Base-by-base conservation (phyloP, 1,139 yeast species). In the Blastobotrys buckinghamii region DNA sequence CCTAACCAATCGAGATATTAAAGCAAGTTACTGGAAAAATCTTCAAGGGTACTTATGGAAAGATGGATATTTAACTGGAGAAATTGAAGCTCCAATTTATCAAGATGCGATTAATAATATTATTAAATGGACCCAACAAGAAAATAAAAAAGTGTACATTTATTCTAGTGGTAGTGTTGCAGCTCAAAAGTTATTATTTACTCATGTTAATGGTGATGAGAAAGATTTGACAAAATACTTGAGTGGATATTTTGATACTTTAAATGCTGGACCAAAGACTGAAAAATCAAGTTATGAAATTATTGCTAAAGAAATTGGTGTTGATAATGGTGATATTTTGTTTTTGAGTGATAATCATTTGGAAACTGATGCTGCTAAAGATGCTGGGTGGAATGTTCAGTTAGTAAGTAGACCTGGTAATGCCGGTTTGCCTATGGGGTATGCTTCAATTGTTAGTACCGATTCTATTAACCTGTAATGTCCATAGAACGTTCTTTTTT, bases 141-240 rank as follows among this genome's bases (percentile, higher is more conserved):
- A 6, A 24, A 22, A 34, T 22, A 48, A 12, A 29, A 59, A 1
- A 55, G 71, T 87, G 0, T 86, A 75, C 62, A 88, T 90, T 17
- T 90, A 90, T 66, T 88, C 97, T 0, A 85, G 95, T n/a, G 97
- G 97, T 0, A 83, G 94, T 45, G 79, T 90, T 32, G 77, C 80
- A 50, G 97, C 97, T 0, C 97, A 90, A 60, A 82, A 82, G 54
- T 69, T 89, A 52, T 70, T 90, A 50, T 87, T 90, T 61, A 74
- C 74, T 0, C 77, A 86, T 62, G 90, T 85, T 6, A 59, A 58
- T 5, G 59, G 62, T 33, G 50, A 48, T 2, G 55, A 61, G 12
- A 58, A 66, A 17, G 84, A 85, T 63, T 65, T 88, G 61, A 84
- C 79, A 46, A 64, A 67, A 1, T 61, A 64, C 27, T 63, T 90